phyloP scores from a whole-genome alignment of 129 eudicot species.

The Lonicera japonica region DNA sequence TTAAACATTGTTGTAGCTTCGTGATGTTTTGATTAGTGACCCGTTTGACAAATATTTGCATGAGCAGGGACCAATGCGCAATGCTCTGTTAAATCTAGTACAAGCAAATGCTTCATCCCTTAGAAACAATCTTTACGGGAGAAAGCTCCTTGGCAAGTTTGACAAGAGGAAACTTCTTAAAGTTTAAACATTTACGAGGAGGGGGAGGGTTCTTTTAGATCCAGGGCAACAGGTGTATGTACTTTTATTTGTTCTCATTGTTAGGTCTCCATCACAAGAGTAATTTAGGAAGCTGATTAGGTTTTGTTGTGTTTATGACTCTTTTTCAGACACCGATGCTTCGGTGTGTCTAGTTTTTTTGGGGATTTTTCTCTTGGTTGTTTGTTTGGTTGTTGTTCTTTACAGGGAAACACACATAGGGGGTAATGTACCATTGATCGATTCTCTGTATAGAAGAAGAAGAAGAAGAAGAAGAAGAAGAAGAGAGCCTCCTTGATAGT shows the following conservation, averaged over 20 bases:
- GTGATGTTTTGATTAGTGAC: constrained; percentile 1
- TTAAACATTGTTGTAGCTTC: not conserved
- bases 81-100: constrained; percentile 26
- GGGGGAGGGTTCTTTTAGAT: not conserved
- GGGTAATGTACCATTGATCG: no score
- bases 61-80: constrained; percentile 35
- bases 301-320: not conserved
- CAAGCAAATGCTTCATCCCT: constrained; percentile 24
- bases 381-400: not conserved
- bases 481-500: no score
- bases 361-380: not conserved
- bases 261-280: not conserved
- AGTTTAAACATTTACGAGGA: not conserved
- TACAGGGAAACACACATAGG: no score
- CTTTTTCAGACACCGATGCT: not conserved
- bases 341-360: not conserved
- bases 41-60: constrained; percentile 1
- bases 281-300: not conserved
- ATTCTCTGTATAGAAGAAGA: no score
- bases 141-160: constrained; percentile 41
- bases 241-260: not conserved
- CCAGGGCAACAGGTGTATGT: constrained; percentile 1
- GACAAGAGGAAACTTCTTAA: constrained; percentile 29
- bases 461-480: no score
- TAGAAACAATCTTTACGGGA: constrained; percentile 55